phyloP scores from a whole-genome alignment of 352 stramenopile species.

The Thalassiosira hispida region DNA sequence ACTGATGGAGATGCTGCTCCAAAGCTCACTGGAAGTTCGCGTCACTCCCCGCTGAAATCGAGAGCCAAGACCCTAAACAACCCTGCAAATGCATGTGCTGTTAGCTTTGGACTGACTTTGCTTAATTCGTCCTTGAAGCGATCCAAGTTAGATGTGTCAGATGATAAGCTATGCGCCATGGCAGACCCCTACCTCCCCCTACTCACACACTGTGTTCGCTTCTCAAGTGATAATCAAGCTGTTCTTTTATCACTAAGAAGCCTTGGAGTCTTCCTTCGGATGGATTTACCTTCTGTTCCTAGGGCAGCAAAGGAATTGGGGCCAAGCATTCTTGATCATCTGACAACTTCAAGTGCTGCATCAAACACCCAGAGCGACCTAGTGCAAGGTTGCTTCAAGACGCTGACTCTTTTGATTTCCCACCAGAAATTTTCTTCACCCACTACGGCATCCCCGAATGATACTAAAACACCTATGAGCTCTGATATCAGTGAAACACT shows the following conservation, averaged over 20 bases:
- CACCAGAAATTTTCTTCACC: constrained; percentile 77
- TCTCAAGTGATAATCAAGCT: constrained; percentile 91
- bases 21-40: constrained; percentile 80
- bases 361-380: constrained; percentile 93
- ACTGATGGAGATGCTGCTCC: constrained; percentile 78
- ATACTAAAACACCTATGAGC: constrained; percentile 15
- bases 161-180: constrained; percentile 72
- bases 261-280: constrained; percentile 89
- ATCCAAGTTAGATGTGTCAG: constrained; percentile 56
- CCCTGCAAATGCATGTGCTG: constrained; percentile 74
- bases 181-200: constrained; percentile 92
- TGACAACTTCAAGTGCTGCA: constrained; percentile 89
- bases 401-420: constrained; percentile 90
- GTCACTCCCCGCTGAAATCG: constrained; percentile 49
- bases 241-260: constrained; percentile 93
- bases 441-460: not conserved
- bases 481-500: constrained; percentile 35
- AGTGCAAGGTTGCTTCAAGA: constrained; percentile 94
- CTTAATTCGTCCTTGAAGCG: constrained; percentile 84
- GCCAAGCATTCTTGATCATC: constrained; percentile 90
- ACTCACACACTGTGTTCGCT: constrained; percentile 90
- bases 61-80: constrained; percentile 68
- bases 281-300: constrained; percentile 90
- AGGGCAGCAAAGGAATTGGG: constrained; percentile 87
- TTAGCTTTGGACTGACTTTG: constrained; percentile 82